These are phyloP conservation scores for Porodaedalea pini DNA, from an alignment of 1,284 basidiomycete species.

Conservation along the genomic window DNA sequence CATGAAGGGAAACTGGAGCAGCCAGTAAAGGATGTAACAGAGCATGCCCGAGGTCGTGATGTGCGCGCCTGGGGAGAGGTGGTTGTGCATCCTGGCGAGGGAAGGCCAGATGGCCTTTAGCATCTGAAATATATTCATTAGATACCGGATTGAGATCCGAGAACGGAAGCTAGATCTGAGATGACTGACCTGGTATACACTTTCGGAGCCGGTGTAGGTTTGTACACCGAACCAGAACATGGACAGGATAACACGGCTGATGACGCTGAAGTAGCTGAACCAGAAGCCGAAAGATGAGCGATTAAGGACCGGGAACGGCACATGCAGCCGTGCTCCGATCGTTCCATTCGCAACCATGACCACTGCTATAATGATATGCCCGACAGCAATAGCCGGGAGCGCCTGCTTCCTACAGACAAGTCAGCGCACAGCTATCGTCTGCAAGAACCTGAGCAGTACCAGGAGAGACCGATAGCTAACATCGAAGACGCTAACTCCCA, in stretches of 20 bases:
- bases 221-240: constrained; percentile 72
- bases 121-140: constrained; percentile 41
- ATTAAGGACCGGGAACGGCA: constrained; percentile 70
- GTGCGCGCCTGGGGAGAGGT: constrained; percentile 51
- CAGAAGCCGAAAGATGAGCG: constrained; percentile 79
- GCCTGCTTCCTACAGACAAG: not conserved
- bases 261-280: constrained; percentile 72
- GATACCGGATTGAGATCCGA: not conserved
- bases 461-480: constrained; percentile 63
- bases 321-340: constrained; percentile 65
- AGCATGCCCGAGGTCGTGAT: constrained; percentile 66
- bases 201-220: constrained; percentile 63
- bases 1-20: constrained; percentile 70
- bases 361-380: constrained; percentile 53
- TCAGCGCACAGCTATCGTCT: too few relatives aligned
- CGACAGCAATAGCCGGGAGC: constrained; percentile 51
- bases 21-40: constrained; percentile 80
- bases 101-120: constrained; percentile 79
- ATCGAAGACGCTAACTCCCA: constrained; percentile 57
- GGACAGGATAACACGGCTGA: constrained; percentile 69
- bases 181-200: constrained; percentile 49
- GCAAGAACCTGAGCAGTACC: too few relatives aligned
- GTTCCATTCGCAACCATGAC: constrained; percentile 67
- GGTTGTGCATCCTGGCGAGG: constrained; percentile 59
- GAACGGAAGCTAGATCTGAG: not conserved